Evolutionary conservation across 1,284 basidiomycete genomes (phyloP).

Genomic region (Anthracocystis setariae): DNA sequence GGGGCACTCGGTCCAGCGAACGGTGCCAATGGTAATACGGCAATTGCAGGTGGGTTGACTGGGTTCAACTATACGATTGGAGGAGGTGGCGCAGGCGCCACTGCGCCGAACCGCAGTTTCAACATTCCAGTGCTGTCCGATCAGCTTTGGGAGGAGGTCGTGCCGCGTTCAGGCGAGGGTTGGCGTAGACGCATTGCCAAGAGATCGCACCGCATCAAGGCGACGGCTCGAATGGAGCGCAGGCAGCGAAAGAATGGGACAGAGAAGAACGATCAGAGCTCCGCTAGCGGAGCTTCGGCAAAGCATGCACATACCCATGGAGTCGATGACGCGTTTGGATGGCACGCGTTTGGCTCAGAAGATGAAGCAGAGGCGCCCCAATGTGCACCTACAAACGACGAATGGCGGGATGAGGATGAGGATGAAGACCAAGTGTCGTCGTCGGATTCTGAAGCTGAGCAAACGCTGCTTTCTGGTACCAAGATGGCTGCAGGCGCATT

Average conservation of each 20-base stretch:
- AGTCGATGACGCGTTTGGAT: conserved; percentile 16
- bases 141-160: conserved; percentile 51
- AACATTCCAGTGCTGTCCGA: conserved; percentile 44
- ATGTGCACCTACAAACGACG: not conserved
- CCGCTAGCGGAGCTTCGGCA: not conserved
- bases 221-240: conserved; percentile 11
- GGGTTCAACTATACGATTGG: conserved; percentile 30
- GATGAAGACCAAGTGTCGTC: conserved; percentile 12
- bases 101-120: conserved; percentile 29
- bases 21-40: conserved; percentile 4
- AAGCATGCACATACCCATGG: not conserved
- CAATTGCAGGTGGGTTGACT: not conserved
- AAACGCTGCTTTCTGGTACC: not conserved
- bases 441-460: conserved; percentile 24
- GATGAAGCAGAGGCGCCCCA: conserved; percentile 11
- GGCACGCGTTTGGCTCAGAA: conserved; percentile 32
- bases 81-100: conserved; percentile 9
- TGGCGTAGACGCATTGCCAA: conserved; percentile 29
- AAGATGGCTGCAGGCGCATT: conserved; percentile 1
- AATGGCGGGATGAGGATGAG: conserved; percentile 17
- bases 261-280: not conserved
- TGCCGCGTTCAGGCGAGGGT: conserved; percentile 36
- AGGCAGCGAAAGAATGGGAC: conserved; percentile 13
- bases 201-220: conserved; percentile 17
- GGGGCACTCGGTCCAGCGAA: conserved; percentile 6